These are phyloP conservation scores for Solanum chmielewskii DNA, from an alignment of 257 asterid genomes.

Conservation along the genomic window DNA sequence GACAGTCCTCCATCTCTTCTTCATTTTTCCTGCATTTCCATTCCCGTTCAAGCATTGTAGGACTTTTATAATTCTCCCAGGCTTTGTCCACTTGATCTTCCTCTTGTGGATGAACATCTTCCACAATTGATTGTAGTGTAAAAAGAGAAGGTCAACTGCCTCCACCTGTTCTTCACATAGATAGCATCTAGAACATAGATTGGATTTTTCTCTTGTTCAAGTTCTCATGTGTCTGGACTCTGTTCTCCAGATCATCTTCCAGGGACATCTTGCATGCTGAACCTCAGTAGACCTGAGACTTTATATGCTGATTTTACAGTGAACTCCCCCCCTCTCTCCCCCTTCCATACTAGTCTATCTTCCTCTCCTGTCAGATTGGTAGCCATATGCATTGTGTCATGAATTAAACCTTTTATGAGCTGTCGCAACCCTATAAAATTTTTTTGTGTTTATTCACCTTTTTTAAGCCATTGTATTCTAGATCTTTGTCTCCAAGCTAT, in stretches of 20 bases:
- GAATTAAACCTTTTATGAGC: neutral
- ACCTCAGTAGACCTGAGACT: neutral
- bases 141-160: neutral
- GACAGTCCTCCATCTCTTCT: neutral
- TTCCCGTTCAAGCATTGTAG: neutral
- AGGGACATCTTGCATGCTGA: neutral
- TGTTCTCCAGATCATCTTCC: neutral
- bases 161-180: neutral
- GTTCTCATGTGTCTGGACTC: neutral
- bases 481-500: neutral
- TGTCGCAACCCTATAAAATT: neutral
- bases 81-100: neutral
- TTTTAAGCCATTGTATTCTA: neutral
- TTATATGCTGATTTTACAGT: neutral
- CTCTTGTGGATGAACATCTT: neutral
- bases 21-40: neutral
- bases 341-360: neutral
- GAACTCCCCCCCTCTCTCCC: neutral
- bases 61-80: neutral
- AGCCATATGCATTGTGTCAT: neutral
- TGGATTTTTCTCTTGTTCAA: neutral
- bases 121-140: neutral
- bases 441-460: neutral
- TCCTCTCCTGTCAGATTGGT: neutral
- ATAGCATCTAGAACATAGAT: neutral